phyloP scores from a whole-genome alignment of 768 basidiomycete genomes.

The Suillus decipiens region DNA sequence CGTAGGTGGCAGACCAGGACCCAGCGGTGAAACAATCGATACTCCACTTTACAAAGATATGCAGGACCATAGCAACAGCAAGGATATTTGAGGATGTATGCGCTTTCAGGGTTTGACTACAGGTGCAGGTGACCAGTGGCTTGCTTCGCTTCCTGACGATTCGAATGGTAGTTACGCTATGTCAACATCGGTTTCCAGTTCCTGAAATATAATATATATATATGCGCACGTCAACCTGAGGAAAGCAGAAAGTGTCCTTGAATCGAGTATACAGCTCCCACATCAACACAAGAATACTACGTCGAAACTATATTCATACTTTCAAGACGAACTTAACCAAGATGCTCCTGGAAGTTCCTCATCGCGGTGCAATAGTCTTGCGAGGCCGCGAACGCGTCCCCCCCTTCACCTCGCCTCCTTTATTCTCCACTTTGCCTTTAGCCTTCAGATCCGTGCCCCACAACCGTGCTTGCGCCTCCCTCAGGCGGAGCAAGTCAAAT shows the following conservation, averaged over 20 bases:
- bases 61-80: not conserved
- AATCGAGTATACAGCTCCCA: not conserved
- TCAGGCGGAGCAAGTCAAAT: constrained; percentile 51
- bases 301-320: constrained; percentile 2
- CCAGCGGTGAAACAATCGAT: constrained; percentile 3
- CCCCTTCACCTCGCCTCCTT: constrained; percentile 18
- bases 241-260: not conserved
- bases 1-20: constrained; percentile 59
- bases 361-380: constrained; percentile 22
- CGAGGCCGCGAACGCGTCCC: constrained; percentile 35
- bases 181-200: not conserved
- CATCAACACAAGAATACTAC: not conserved
- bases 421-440: constrained; percentile 23
- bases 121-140: not conserved
- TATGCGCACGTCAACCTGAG: not conserved
- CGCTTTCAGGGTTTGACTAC: not conserved
- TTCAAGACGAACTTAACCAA: not conserved
- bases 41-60: constrained; percentile 5
- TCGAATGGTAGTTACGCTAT: not conserved
- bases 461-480: constrained; percentile 40
- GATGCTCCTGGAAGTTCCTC: not conserved
- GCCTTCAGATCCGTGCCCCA: constrained; percentile 33
- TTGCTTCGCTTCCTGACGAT: not conserved
- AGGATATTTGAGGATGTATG: not conserved
- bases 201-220: not conserved